These are phyloP conservation scores for Arctium minus DNA, from an alignment of 129 eudicot species.

Conservation along the genomic window DNA sequence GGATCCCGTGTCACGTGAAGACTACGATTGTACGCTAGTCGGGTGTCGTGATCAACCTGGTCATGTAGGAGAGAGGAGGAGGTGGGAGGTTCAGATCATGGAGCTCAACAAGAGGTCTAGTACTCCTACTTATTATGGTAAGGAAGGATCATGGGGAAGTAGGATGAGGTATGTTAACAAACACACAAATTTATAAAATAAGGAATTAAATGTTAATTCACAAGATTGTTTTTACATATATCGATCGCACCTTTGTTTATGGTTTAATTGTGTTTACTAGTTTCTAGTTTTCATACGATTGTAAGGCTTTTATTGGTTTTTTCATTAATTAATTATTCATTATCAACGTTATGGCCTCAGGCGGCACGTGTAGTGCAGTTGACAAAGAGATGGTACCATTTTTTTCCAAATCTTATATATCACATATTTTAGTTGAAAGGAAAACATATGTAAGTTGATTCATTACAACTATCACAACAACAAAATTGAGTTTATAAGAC, in stretches of 20 bases:
- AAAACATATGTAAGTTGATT: too few relatives aligned
- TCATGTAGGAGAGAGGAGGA: not conserved
- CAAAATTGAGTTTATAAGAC: too few relatives aligned
- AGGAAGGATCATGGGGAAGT: not conserved
- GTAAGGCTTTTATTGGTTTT: not conserved
- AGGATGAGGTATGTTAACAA: not conserved
- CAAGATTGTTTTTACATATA: not conserved
- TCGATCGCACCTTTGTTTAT: not conserved
- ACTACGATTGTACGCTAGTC: conserved; percentile 28
- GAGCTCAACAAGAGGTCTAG: conserved; percentile 10
- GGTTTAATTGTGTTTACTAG: not conserved
- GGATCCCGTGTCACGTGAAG: conserved; percentile 29
- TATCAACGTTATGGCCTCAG: not conserved
- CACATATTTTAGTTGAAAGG: too few relatives aligned
- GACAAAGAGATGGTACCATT: too few relatives aligned
- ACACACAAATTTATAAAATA: not conserved
- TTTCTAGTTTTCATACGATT: not conserved
- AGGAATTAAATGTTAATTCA: not conserved
- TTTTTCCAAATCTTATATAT: too few relatives aligned
- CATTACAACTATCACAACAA: too few relatives aligned
- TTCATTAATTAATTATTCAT: not conserved
- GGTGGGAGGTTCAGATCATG: conserved; percentile 20
- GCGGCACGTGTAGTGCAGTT: too few relatives aligned
- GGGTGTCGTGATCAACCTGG: conserved; percentile 3
- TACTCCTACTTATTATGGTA: not conserved